Conservation (phyloP, 2,329 filamentous ascomycete genomes). For the Epichloe bromicola region DNA sequence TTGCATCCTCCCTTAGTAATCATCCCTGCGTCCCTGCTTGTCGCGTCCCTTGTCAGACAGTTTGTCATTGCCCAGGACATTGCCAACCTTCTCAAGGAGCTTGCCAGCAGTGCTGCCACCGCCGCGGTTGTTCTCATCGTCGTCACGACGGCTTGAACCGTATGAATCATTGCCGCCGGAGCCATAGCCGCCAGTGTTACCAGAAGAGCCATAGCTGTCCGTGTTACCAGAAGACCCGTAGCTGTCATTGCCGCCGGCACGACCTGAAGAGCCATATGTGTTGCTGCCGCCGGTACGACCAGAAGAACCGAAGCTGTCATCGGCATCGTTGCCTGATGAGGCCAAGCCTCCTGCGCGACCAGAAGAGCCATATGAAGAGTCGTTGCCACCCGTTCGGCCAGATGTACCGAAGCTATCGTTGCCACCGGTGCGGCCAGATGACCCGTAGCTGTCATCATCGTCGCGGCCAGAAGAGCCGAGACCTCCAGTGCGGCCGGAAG, state of each 20-base stretch:
- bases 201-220: conserved; percentile 12
- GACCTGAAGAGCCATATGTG: not conserved
- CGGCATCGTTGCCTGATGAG: conserved; percentile 4
- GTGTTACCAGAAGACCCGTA: conserved; percentile 9
- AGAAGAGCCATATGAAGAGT: conserved; percentile 8
- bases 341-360: conserved; percentile 5
- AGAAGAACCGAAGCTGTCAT: conserved; percentile 9
- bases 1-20: conserved; percentile 8
- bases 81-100: conserved; percentile 44
- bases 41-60: conserved; percentile 30
- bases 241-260: too few species aligned
- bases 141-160: not conserved
- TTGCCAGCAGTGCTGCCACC: conserved; percentile 39
- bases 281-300: conserved; percentile 7
- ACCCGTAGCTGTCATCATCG: conserved; percentile 8
- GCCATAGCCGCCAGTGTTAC: conserved; percentile 2
- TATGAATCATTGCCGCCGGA: conserved; percentile 4
- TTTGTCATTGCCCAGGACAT: conserved; percentile 30
- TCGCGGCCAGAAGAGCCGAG: conserved; percentile 10
- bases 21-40: conserved; percentile 13
- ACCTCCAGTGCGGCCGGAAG: not conserved
- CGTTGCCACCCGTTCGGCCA: too few species aligned
- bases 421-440: conserved; percentile 7
- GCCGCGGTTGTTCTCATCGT: conserved; percentile 6
- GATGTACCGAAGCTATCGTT: conserved; percentile 1